A percentile compares a stretch with the other conserved stretches of the same genome.
phyloP scores from a whole-genome alignment of 2,329 filamentous ascomycete genomes.

The Exophiala sp. region DNA sequence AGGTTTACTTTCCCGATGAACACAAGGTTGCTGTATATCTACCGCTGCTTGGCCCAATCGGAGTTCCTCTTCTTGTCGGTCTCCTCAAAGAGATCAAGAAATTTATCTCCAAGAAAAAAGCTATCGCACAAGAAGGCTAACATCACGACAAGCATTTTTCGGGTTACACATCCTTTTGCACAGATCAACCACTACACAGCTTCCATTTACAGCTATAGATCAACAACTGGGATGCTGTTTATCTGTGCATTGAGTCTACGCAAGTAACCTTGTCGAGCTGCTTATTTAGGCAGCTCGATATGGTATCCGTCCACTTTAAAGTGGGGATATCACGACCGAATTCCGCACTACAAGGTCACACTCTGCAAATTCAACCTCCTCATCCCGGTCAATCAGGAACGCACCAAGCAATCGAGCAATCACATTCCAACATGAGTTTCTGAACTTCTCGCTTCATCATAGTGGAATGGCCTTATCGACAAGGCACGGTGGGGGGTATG shows the following conservation, averaged over 20 bases:
- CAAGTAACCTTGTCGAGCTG: conserved; percentile 11
- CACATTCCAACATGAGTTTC: neutral
- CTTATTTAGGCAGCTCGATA: conserved; percentile 20
- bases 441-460: too few relatives aligned
- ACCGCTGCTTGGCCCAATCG: conserved; percentile 83
- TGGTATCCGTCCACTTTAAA: neutral
- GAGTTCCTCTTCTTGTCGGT: conserved; percentile 82
- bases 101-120: conserved; percentile 33
- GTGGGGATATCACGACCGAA: conserved; percentile 2
- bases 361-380: neutral
- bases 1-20: conserved; percentile 97
- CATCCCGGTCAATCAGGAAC: neutral
- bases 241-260: neutral
- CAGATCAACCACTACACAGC: too few relatives aligned
- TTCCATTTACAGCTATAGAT: neutral
- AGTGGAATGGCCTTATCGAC: too few relatives aligned
- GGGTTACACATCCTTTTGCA: neutral
- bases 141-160: neutral
- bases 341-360: neutral
- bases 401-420: neutral
- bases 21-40: conserved; percentile 97
- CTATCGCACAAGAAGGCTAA: conserved; percentile 24
- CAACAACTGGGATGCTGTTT: neutral
- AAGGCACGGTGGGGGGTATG: too few relatives aligned
- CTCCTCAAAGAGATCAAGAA: conserved; percentile 75